A percentile compares a stretch with the other conserved stretches of the same genome.
Evolutionary conservation across 768 basidiomycete species (phyloP).

Genomic region (Mycena kentingensis): DNA sequence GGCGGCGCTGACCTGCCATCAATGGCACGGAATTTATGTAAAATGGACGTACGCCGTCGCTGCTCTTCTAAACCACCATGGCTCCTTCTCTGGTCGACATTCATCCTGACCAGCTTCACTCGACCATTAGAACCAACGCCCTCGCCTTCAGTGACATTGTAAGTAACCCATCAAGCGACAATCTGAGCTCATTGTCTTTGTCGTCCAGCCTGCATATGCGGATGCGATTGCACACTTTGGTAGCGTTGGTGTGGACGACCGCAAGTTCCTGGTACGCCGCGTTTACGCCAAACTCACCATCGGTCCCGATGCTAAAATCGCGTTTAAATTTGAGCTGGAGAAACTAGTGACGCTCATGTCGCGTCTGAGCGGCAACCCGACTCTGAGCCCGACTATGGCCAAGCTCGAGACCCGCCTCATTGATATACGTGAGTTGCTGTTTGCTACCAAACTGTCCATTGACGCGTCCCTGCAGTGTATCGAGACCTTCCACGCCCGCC

Average conservation of each 20-base stretch:
- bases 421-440: constrained; percentile 49
- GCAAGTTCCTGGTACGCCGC: constrained; percentile 55
- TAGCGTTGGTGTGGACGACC: constrained; percentile 54
- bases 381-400: constrained; percentile 26
- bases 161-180: background rate
- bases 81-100: constrained; percentile 8
- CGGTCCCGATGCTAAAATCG: constrained; percentile 9
- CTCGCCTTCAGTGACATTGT: constrained; percentile 12
- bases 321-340: constrained; percentile 71
- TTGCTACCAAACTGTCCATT: constrained; percentile 17
- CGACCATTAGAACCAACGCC: constrained; percentile 2
- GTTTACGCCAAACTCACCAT: background rate
- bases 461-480: constrained; percentile 51
- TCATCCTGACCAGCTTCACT: constrained; percentile 1
- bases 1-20: too few species aligned
- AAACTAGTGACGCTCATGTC: constrained; percentile 62
- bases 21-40: too few species aligned
- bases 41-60: too few species aligned
- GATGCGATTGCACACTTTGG: constrained; percentile 49
- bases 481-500: constrained; percentile 82
- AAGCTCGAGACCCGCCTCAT: constrained; percentile 55
- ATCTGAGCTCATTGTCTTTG: background rate
- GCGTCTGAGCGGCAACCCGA: constrained; percentile 35
- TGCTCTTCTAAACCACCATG: constrained; percentile 1
- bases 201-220: constrained; percentile 45